phyloP scores from a whole-genome alignment of 2,329 filamentous ascomycete genomes.

The Diaporthe citri region DNA sequence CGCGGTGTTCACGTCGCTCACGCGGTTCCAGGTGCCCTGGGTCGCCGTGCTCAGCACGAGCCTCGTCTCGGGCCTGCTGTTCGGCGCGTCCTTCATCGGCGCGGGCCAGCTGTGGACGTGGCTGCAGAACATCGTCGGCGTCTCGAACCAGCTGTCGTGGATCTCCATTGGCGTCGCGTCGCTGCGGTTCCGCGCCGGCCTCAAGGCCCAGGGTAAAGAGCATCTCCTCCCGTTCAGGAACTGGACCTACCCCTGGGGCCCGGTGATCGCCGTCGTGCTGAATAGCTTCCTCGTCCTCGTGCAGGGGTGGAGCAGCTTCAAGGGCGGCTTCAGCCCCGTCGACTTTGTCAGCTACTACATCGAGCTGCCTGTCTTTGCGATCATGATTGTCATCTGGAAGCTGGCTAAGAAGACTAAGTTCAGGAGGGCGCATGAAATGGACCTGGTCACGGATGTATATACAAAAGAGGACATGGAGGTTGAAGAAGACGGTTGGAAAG shows the following conservation, averaged over 20 bases:
- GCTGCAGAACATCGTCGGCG: constrained; percentile 76
- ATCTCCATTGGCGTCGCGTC: constrained; percentile 74
- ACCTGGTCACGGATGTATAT: constrained; percentile 44
- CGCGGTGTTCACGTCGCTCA: constrained; percentile 62
- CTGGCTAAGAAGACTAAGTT: constrained; percentile 42
- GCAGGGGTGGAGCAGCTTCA: constrained; percentile 75
- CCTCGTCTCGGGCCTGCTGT: constrained; percentile 68
- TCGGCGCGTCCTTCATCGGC: constrained; percentile 74
- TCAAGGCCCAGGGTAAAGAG: constrained; percentile 69
- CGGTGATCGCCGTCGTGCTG: constrained; percentile 67
- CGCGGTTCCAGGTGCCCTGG: constrained; percentile 64
- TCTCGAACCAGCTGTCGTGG: constrained; percentile 77
- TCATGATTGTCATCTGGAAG: constrained; percentile 70
- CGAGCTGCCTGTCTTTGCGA: constrained; percentile 70
- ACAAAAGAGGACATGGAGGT: constrained; percentile 37
- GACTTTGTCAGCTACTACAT: constrained; percentile 75
- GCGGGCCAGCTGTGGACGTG: constrained; percentile 75
- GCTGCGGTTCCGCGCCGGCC: constrained; percentile 72
- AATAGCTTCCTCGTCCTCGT: constrained; percentile 72
- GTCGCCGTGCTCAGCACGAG: constrained; percentile 67
- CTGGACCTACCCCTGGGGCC: constrained; percentile 75
- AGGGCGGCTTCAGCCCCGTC: constrained; percentile 67
- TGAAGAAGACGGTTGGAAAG: constrained; percentile 30
- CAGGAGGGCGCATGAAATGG: constrained; percentile 42
- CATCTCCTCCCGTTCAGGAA: constrained; percentile 74